Evolutionary conservation across 768 basidiomycete species (phyloP), one percentile per base, ranked within the genome.

Genomic region (Peribolospora baueri): DNA sequence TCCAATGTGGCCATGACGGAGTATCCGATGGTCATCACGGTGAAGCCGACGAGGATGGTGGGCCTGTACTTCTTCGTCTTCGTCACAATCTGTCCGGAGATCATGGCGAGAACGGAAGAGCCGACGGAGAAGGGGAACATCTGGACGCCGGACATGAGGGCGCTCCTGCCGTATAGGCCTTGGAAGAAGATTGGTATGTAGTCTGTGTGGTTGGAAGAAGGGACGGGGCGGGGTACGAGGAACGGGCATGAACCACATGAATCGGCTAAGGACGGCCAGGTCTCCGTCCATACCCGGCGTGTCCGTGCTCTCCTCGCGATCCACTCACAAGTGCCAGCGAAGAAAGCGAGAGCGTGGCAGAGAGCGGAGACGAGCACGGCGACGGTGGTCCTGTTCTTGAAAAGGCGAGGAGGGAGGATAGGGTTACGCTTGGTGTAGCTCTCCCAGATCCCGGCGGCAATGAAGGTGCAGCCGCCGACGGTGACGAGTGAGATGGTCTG

Each of bases 371-470:
- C 13, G 42, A 54, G 48, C 7, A 49, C 14, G 10, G 41, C 4
- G 25, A 45, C 45, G 1, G 54, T 54, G 5, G 54, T 54, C 14
- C 54, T 36, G 3, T 39, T 54, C 4, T 55, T 62, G 46, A 68
- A 56, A 50, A 65, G 48, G 8, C 65, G 54, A 14, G 61, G 57
- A 6, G 67, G 67, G 7, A 68, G 58, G 47, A 68, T 61, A 1
- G 65, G 61, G 41, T 65, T 61, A 7, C 65, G 59, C 54, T 65
- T 68, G 13, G 65, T 68, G 42, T 40, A 53, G 13, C 8, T 3
- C 46, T 52, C 50, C 38, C 39, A 42, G 2, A 62, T 58, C 37
- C 65, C 10, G 51, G 55, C 65, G 50, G 64, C 58, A 4, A 50
- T 50, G 25, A 60, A 42, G 43, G 53, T 54, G 8, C 39, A 46